Percentiles rank a stretch among this genome's conserved stretches.
These are phyloP conservation scores for Plasmodium vivax DNA, from an alignment of 169 alveolate genomes.

Conservation along the genomic window DNA sequence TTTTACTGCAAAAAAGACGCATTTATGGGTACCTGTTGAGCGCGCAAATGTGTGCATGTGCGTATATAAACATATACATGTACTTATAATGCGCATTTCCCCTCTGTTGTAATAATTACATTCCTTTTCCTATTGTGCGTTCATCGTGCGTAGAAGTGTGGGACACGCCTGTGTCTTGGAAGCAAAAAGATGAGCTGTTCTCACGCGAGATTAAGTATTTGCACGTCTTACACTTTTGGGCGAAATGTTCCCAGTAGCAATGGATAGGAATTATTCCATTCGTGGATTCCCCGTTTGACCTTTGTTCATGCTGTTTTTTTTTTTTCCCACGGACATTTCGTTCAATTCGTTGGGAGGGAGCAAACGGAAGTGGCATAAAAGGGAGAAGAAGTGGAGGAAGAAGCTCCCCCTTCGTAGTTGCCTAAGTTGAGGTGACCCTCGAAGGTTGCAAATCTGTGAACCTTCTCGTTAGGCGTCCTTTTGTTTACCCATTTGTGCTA, in stretches of 20 bases:
- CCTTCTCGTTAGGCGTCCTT: background rate
- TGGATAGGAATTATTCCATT: constrained; percentile 11
- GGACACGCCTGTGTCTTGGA: background rate
- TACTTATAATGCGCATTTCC: background rate
- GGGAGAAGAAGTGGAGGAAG: background rate
- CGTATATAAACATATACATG: constrained; percentile 1
- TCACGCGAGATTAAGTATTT: background rate
- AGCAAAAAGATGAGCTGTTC: background rate
- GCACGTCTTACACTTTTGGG: background rate
- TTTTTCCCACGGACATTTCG: background rate
- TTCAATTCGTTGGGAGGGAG: background rate
- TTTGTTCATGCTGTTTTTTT: background rate
- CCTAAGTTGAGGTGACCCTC: too few species aligned
- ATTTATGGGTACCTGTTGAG: background rate
- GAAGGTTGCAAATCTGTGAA: background rate
- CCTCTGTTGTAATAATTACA: background rate
- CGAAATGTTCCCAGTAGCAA: background rate
- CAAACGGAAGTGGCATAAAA: background rate
- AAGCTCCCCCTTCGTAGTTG: background rate
- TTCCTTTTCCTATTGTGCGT: background rate
- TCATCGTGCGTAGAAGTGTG: background rate
- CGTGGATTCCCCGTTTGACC: background rate
- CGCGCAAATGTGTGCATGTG: background rate
- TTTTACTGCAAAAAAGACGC: background rate
- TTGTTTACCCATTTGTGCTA: background rate